Conservation (phyloP, 208 protist genomes). For the Crithidia brevicula region DNA sequence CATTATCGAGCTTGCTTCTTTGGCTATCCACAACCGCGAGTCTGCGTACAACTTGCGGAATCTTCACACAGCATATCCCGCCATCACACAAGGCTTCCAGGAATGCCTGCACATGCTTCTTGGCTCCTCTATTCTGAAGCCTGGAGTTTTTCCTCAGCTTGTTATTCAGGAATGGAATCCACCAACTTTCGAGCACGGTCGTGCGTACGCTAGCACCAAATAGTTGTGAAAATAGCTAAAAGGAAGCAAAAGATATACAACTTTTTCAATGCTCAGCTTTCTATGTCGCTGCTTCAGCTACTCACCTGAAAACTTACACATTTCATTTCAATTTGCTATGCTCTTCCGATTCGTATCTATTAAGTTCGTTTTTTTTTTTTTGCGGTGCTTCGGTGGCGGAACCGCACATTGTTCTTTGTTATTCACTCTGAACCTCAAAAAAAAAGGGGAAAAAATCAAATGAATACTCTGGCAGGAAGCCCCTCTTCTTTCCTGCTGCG, state of each 20-base stretch:
- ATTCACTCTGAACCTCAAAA: no score
- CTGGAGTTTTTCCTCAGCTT: constrained; percentile 83
- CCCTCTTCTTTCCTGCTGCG: no score
- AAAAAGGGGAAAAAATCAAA: neutral
- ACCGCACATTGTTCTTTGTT: no score
- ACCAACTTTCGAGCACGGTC: constrained; percentile 69
- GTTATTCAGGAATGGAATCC: constrained; percentile 82
- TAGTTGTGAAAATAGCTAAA: neutral
- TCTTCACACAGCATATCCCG: constrained; percentile 81
- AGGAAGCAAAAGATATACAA: neutral
- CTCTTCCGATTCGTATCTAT: no score
- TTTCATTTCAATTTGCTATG: no score
- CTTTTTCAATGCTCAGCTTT: constrained; percentile 9
- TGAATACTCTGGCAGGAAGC: no score
- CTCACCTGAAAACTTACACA: no score
- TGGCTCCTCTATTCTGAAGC: constrained; percentile 87
- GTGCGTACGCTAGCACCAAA: constrained; percentile 39
- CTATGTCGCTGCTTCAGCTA: constrained; percentile 12
- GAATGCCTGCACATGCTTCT: constrained; percentile 92
- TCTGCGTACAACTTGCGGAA: constrained; percentile 76
- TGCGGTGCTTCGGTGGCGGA: no score
- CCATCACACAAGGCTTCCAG: constrained; percentile 88
- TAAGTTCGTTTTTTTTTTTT: constrained; percentile 1
- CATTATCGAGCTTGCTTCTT: constrained; percentile 87
- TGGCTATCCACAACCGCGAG: constrained; percentile 88